Evolutionary conservation across 306 rosid genomes (phyloP).

Genomic region (Malus domestica): ASM211411v1 NC_041791.1:29816001-29816500

Average conservation of each 20-base stretch:
- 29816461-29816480: slow-evolving; percentile 12
- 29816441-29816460: slow-evolving; percentile 6
- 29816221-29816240: neutral
- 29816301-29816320: slow-evolving; percentile 14
- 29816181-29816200: too few relatives aligned
- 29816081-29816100: too few relatives aligned
- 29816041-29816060: too few relatives aligned
- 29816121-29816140: too few relatives aligned
- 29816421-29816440: slow-evolving; percentile 7
- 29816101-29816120: too few relatives aligned
- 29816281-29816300: slow-evolving; percentile 22
- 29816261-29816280: slow-evolving; percentile 1
- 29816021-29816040: neutral
- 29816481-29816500: slow-evolving; percentile 8
- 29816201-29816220: neutral
- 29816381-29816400: slow-evolving; percentile 12
- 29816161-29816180: too few relatives aligned
- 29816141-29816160: too few relatives aligned
- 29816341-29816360: neutral
- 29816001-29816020: neutral
- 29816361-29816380: neutral
- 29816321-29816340: neutral
- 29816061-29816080: too few relatives aligned
- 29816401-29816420: slow-evolving; percentile 23
- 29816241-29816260: neutral